Percentiles rank a stretch among this genome's conserved stretches.
phyloP scores from a whole-genome alignment of 2,329 filamentous ascomycete species.

The Zarea fungicola region DNA sequence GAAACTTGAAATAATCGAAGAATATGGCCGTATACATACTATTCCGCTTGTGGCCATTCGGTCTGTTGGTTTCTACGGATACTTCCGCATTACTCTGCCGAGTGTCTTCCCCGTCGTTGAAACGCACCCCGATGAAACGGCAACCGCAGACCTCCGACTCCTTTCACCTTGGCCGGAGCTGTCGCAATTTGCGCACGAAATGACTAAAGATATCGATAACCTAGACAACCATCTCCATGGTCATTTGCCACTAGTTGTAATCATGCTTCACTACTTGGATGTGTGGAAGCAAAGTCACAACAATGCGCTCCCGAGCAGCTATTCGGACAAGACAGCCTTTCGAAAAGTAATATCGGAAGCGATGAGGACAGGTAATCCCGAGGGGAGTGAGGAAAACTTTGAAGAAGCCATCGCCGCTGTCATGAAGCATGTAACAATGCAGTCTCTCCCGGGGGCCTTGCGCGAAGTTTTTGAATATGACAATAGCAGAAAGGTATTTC shows the following conservation, averaged over 20 bases:
- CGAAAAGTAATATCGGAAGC: conserved; percentile 62
- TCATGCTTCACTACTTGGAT: conserved; percentile 77
- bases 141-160: conserved; percentile 78
- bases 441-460: conserved; percentile 62
- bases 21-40: conserved; percentile 47
- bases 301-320: conserved; percentile 64
- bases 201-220: conserved; percentile 63
- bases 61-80: conserved; percentile 87
- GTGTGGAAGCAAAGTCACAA: conserved; percentile 70
- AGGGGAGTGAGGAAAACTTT: conserved; percentile 94
- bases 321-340: conserved; percentile 84
- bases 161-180: conserved; percentile 84
- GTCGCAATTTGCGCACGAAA: conserved; percentile 55
- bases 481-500: conserved; percentile 42
- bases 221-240: conserved; percentile 80
- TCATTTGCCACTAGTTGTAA: conserved; percentile 80
- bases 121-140: conserved; percentile 85
- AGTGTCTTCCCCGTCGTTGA: conserved; percentile 88
- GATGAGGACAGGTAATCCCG: conserved; percentile 66
- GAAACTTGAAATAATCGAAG: conserved; percentile 39
- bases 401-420: conserved; percentile 87
- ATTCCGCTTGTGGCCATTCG: conserved; percentile 78
- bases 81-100: conserved; percentile 74
- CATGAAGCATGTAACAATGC: conserved; percentile 73
- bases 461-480: conserved; percentile 73